Evolutionary conservation across 441 rosid genomes (phyloP).

Genomic region (Euphorbia celastroides): DNA sequence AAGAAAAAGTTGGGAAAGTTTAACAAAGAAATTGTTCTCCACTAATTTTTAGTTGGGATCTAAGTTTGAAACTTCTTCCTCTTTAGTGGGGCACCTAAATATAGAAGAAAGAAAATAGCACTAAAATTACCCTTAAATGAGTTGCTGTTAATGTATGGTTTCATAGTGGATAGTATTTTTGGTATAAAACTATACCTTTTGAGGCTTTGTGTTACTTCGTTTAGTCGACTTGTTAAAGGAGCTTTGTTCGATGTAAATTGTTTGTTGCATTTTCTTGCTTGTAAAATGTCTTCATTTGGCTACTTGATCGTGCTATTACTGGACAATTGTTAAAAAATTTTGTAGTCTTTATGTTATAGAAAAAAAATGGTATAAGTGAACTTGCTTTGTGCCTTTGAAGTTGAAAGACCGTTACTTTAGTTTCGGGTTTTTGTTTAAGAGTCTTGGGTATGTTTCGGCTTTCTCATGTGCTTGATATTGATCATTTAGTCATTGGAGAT

Average conservation of each 20-base stretch:
- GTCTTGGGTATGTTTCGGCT: background rate
- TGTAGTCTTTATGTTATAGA: background rate
- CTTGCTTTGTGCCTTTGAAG: background rate
- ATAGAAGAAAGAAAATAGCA: conserved; percentile 13
- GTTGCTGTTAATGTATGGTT: conserved; percentile 12
- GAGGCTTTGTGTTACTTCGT: background rate
- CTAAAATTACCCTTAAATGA: conserved; percentile 14
- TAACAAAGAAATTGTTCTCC: conserved; percentile 23
- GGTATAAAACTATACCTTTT: background rate
- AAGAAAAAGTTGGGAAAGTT: conserved; percentile 12
- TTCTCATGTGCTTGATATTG: background rate
- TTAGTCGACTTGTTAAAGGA: no score
- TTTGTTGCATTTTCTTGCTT: background rate
- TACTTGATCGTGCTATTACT: background rate
- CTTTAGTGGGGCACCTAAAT: no score
- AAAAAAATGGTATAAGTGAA: no score
- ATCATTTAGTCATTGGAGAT: background rate
- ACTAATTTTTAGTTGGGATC: conserved; percentile 16
- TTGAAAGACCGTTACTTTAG: background rate
- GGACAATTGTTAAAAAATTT: background rate
- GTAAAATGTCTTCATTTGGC: no score
- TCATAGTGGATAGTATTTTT: conserved; percentile 6
- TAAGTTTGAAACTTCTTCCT: conserved; percentile 5
- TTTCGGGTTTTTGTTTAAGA: background rate
- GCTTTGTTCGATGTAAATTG: background rate